Conservation (phyloP, 2,329 filamentous ascomycete species). For the Zymoseptoria tritici region DNA sequence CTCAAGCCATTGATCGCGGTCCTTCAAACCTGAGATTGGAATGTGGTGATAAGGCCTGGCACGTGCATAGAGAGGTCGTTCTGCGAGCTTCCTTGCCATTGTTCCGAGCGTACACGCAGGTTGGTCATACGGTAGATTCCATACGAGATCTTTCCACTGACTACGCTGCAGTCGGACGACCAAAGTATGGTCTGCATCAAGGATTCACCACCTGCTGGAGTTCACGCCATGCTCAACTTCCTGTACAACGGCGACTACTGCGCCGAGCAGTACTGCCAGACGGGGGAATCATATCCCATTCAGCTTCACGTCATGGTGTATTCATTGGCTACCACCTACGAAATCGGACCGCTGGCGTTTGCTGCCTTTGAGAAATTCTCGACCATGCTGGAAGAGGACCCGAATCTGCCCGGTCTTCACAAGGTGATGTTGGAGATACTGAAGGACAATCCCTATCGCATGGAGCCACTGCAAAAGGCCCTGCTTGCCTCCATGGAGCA, state of each 20-base stretch:
- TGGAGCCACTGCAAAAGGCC: too few relatives aligned
- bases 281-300: neutral
- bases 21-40: neutral
- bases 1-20: neutral
- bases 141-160: too few relatives aligned
- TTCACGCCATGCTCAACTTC: slow-evolving; percentile 13
- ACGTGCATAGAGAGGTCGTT: neutral
- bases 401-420: too few relatives aligned
- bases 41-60: too few relatives aligned
- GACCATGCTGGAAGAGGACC: too few relatives aligned
- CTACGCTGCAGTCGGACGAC: too few relatives aligned
- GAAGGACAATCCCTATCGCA: too few relatives aligned
- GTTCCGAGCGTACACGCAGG: neutral
- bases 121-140: neutral
- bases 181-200: too few relatives aligned
- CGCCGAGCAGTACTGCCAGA: neutral
- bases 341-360: neutral
- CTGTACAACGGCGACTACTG: slow-evolving; percentile 10
- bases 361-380: neutral
- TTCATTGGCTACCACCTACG: neutral
- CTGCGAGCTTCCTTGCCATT: neutral
- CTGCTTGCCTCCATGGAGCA: too few relatives aligned
- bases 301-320: neutral
- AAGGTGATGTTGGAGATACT: too few relatives aligned
- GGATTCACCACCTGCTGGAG: too few relatives aligned